These are phyloP conservation scores for Monilinia laxa DNA, from an alignment of 2,329 filamentous ascomycete species.

Conservation along the genomic window DNA sequence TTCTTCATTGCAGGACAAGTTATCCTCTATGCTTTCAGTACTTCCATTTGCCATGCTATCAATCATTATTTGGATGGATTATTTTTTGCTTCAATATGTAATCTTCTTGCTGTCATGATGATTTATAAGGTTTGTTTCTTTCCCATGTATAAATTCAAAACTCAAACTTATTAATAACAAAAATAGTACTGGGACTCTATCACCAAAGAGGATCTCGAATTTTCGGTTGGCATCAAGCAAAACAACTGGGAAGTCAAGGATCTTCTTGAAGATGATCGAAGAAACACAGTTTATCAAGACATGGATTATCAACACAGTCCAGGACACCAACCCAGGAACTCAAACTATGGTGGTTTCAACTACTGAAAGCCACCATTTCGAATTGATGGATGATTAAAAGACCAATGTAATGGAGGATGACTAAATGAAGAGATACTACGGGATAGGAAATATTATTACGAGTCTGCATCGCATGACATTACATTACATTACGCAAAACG, in stretches of 20 bases:
- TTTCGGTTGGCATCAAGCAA: slow-evolving; percentile 90
- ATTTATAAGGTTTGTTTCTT: slow-evolving; percentile 78
- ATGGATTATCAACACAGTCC: slow-evolving; percentile 33
- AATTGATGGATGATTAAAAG: slow-evolving; percentile 1
- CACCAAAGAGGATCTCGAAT: slow-evolving; percentile 96
- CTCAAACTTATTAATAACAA: background rate
- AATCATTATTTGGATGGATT: slow-evolving; percentile 93
- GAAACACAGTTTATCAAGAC: slow-evolving; percentile 40
- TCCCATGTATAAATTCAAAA: background rate
- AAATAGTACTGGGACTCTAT: slow-evolving; percentile 96
- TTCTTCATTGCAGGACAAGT: slow-evolving; percentile 93
- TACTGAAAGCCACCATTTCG: slow-evolving; percentile 27
- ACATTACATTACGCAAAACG: background rate
- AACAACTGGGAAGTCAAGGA: slow-evolving; percentile 99
- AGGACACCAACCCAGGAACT: slow-evolving; percentile 34
- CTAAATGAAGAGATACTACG: background rate
- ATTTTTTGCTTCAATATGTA: slow-evolving; percentile 92
- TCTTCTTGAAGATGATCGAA: slow-evolving; percentile 47
- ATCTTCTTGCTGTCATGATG: slow-evolving; percentile 97
- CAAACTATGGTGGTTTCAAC: slow-evolving; percentile 40
- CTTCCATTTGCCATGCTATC: slow-evolving; percentile 76
- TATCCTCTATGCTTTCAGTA: slow-evolving; percentile 85
- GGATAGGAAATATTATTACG: background rate
- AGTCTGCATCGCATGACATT: background rate
- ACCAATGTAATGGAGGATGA: slow-evolving; percentile 5